Base-by-base conservation (phyloP, 495 filamentous ascomycete genomes). In the Filosporella fistucella region DNA sequence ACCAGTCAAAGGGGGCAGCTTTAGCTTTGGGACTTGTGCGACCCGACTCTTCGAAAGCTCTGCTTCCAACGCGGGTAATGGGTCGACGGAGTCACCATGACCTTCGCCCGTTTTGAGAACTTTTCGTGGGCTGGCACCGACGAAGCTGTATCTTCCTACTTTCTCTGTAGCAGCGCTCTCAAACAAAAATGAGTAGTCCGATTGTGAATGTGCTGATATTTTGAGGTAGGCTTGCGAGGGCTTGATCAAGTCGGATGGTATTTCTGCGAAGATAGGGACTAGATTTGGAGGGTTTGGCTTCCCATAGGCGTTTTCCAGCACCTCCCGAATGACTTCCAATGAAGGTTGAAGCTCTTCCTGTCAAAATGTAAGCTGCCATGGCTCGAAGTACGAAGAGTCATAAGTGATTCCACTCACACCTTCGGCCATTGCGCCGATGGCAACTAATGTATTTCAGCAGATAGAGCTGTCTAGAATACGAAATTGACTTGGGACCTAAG, bases 81-180 rank as follows among this genome's bases (percentile, higher is more conserved):
- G 93, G 58, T 98, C 93, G 48, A 75, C 67, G 42, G 84, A 84
- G 34, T 81, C 76, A 40, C 91, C 88, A 81, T 95, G 85, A 41
- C 88, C 86, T 34, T 86, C 78, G 20, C 93, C 93, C 4, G 93
- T 93, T 52, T 86, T 85, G 51, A 98, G 69, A 4, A 96, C 74
- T 64, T 94, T 91, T 42, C 85, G 73, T 8, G 93, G 93, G 53
- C 88, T 85, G 47, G 88, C 86, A 49, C 94, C 93, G 34, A 98
- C 81, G 65, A 98, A 98, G 66, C 88, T 95, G 62, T 95, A 95
- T 53, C 94, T 74, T 28, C 90, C 91, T 54, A 97, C 88, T 1
- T 81, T 90, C 68, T 96, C 91, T 12, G 88, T 94, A 18, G 89
- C 88, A 6, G 90, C 93, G 61, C 88, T 95, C 68, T 98, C 93